phyloP scores from a whole-genome alignment of 495 filamentous ascomycete genomes.

The Elasticomyces elasticus region DNA sequence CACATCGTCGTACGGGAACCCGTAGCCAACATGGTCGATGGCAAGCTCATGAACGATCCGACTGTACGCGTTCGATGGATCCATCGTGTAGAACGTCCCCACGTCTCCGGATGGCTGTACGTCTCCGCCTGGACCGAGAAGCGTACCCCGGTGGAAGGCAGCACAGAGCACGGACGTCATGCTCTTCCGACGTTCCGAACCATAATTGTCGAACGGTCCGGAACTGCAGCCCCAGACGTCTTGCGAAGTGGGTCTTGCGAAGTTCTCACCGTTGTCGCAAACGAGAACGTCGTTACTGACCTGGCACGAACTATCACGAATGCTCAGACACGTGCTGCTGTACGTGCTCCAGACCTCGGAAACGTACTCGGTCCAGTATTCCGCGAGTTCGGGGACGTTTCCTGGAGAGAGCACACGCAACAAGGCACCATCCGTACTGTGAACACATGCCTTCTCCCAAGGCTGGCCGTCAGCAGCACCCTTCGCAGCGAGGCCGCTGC shows the following conservation, averaged over 20 bases:
- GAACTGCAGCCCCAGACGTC: slow-evolving; percentile 41
- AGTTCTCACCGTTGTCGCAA: slow-evolving; percentile 35
- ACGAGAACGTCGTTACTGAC: slow-evolving; percentile 26
- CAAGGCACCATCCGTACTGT: neutral
- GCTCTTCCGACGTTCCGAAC: slow-evolving; percentile 24
- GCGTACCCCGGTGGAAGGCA: slow-evolving; percentile 36
- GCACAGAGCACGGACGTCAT: slow-evolving; percentile 41
- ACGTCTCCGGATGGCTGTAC: slow-evolving; percentile 28
- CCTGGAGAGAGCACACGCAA: neutral
- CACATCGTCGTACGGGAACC: slow-evolving; percentile 42
- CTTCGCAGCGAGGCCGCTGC: neutral
- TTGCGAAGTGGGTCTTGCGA: slow-evolving; percentile 29
- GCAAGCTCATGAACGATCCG: slow-evolving; percentile 36
- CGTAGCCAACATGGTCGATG: slow-evolving; percentile 33
- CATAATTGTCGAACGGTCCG: slow-evolving; percentile 35
- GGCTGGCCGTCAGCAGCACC: neutral
- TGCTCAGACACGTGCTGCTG: slow-evolving; percentile 27
- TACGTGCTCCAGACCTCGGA: slow-evolving; percentile 35
- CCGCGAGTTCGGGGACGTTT: slow-evolving; percentile 20
- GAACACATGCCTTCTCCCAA: neutral
- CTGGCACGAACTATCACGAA: slow-evolving; percentile 35
- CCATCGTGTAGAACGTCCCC: slow-evolving; percentile 27
- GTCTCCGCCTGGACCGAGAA: slow-evolving; percentile 33
- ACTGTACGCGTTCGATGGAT: slow-evolving; percentile 35
- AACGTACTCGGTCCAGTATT: slow-evolving; percentile 34